Evolutionary conservation across 345 rosid genomes (phyloP).

Genomic region (Salix dunnii): DNA sequence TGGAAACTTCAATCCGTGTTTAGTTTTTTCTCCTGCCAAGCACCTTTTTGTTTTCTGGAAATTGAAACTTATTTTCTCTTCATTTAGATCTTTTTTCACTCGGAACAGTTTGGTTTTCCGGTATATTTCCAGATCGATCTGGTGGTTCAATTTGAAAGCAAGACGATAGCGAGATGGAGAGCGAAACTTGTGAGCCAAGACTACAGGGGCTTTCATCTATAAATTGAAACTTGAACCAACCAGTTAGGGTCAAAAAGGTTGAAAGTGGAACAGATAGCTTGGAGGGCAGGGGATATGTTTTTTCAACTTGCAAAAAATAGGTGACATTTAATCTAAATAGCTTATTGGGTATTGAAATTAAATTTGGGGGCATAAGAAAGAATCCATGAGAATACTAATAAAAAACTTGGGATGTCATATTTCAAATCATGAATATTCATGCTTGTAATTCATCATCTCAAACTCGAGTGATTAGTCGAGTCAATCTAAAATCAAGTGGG

Average conservation of each 20-base stretch:
- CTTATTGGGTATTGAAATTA: not conserved
- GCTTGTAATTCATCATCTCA: fast-evolving
- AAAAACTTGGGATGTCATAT: no score
- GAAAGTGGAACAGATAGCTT: not conserved
- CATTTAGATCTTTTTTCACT: not conserved
- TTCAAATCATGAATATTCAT: no score
- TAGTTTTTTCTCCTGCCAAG: no score
- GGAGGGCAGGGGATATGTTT: not conserved
- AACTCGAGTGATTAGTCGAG: fast-evolving
- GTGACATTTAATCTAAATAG: not conserved
- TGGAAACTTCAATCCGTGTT: conserved; percentile 30
- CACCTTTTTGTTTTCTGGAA: no score
- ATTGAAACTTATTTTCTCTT: not conserved
- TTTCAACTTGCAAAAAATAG: not conserved
- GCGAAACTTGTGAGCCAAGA: not conserved
- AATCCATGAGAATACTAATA: not conserved
- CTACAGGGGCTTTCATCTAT: not conserved
- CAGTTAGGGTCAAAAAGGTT: not conserved
- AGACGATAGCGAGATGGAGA: no score
- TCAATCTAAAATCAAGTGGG: not conserved
- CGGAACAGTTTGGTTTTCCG: not conserved
- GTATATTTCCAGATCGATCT: no score
- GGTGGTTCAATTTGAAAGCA: no score
- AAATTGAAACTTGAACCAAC: not conserved
- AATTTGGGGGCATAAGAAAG: not conserved